A percentile compares a stretch with the other conserved stretches of the same genome.
Conservation (phyloP, 2,329 filamentous ascomycete species). For the Aspergillus chevalieri region DNA sequence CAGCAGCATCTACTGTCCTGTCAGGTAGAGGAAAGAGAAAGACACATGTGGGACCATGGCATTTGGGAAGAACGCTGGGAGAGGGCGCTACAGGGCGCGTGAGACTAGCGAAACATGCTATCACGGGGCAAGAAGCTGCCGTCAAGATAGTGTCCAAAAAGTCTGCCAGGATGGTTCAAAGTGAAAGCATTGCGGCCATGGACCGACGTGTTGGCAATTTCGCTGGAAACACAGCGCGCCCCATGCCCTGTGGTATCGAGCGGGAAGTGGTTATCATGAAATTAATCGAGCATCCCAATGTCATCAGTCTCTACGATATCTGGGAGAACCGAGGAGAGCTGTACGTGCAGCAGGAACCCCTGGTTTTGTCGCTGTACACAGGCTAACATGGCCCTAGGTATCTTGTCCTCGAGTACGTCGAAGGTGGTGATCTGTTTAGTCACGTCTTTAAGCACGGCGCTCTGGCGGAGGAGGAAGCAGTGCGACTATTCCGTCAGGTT, state of each 20-base stretch:
- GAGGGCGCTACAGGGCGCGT: slow-evolving; percentile 87
- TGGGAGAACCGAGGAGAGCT: slow-evolving; percentile 96
- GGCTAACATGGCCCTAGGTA: slow-evolving; percentile 56
- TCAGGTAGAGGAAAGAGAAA: slow-evolving; percentile 52
- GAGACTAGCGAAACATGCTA: slow-evolving; percentile 71
- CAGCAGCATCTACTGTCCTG: slow-evolving; percentile 48
- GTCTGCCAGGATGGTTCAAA: slow-evolving; percentile 71
- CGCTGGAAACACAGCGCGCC: slow-evolving; percentile 55
- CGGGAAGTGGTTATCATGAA: slow-evolving; percentile 96
- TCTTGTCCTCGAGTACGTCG: slow-evolving; percentile 86
- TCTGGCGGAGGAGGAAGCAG: slow-evolving; percentile 71
- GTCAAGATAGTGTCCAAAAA: slow-evolving; percentile 92
- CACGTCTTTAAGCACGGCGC: slow-evolving; percentile 70
- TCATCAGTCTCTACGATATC: slow-evolving; percentile 90
- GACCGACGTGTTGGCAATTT: slow-evolving; percentile 62
- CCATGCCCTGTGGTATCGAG: slow-evolving; percentile 83
- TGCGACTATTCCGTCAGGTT: slow-evolving; percentile 87
- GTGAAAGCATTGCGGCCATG: slow-evolving; percentile 76
- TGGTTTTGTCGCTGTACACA: slow-evolving; percentile 7
- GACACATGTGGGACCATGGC: slow-evolving; percentile 88
- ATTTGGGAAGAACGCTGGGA: slow-evolving; percentile 80
- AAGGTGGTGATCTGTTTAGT: slow-evolving; percentile 77
- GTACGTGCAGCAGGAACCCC: slow-evolving; percentile 48
- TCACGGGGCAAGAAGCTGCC: slow-evolving; percentile 74
- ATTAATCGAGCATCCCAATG: slow-evolving; percentile 87